Evolutionary conservation across 2,329 filamentous ascomycete species (phyloP).

Genomic region (Teratosphaeriaceae sp.): DNA sequence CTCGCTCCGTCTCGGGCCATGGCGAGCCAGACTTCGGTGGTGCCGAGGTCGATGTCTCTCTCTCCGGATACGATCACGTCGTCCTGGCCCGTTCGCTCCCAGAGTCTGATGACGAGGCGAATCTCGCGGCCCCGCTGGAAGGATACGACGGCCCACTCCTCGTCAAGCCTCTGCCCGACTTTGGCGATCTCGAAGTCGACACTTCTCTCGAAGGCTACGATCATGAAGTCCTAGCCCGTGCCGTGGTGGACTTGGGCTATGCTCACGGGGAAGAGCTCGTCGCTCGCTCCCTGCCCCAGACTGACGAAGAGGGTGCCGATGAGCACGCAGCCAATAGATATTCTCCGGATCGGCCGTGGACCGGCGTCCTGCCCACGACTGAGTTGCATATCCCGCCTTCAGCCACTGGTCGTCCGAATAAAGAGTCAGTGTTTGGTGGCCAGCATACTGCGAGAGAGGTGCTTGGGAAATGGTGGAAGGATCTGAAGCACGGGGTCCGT

Average conservation of each 20-base stretch:
- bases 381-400: background rate
- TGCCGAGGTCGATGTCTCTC: no score
- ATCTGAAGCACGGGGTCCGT: background rate
- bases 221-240: background rate
- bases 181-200: constrained; percentile 3
- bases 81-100: no score
- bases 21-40: no score
- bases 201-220: constrained; percentile 7
- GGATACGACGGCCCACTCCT: no score
- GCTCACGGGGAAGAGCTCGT: background rate
- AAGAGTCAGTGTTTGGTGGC: no score
- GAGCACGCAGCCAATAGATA: background rate
- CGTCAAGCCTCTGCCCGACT: no score
- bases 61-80: no score
- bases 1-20: no score
- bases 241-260: background rate
- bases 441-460: background rate
- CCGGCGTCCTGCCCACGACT: background rate
- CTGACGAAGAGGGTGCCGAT: background rate
- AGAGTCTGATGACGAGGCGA: no score
- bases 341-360: no score
- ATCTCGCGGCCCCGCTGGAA: no score
- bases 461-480: background rate
- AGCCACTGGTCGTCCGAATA: background rate
- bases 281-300: background rate